These are phyloP conservation scores for Chlamydomonas incerta DNA, from an alignment of 139 green algal genomes.

Conservation along the genomic window DNA sequence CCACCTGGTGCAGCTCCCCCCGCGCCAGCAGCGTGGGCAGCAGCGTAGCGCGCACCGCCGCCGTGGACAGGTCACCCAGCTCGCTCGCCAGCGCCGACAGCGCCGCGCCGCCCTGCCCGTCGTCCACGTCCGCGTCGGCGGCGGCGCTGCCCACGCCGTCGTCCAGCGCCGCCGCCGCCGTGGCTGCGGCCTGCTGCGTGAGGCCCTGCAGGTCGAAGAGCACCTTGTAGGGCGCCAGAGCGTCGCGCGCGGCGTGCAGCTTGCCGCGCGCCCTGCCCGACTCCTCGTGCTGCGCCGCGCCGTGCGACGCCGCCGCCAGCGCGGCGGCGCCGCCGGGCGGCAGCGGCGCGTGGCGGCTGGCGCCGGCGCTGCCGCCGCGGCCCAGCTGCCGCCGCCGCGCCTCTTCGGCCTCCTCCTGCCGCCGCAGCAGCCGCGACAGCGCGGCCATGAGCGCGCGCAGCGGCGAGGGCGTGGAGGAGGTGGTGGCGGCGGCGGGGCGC, in stretches of 20 bases:
- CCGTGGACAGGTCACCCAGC: slow-evolving; percentile 7
- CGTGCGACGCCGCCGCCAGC: not conserved
- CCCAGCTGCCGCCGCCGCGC: too few species aligned
- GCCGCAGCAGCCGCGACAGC: not conserved
- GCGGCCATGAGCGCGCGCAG: not conserved
- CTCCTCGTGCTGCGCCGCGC: not conserved
- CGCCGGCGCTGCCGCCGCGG: too few species aligned
- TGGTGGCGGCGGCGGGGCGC: not conserved
- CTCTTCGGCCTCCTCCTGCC: not conserved
- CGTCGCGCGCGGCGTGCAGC: slow-evolving; percentile 9
- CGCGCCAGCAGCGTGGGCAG: slow-evolving; percentile 34
- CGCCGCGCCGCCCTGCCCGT: too few species aligned
- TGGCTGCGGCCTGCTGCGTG: not conserved
- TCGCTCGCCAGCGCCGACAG: not conserved
- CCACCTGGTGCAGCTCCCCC: slow-evolving; percentile 10
- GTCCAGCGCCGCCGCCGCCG: not conserved
- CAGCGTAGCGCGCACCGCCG: slow-evolving; percentile 7
- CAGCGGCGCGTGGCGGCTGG: too few species aligned
- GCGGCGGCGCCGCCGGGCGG: too few species aligned
- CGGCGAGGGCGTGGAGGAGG: not conserved
- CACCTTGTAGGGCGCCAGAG: slow-evolving; percentile 17
- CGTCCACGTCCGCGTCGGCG: not conserved
- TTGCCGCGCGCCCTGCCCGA: slow-evolving; percentile 8
- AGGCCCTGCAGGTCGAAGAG: slow-evolving; percentile 30
- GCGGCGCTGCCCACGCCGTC: not conserved